Conservation (phyloP, 2,329 filamentous ascomycete species). For the Juglanconis oblonga region DNA sequence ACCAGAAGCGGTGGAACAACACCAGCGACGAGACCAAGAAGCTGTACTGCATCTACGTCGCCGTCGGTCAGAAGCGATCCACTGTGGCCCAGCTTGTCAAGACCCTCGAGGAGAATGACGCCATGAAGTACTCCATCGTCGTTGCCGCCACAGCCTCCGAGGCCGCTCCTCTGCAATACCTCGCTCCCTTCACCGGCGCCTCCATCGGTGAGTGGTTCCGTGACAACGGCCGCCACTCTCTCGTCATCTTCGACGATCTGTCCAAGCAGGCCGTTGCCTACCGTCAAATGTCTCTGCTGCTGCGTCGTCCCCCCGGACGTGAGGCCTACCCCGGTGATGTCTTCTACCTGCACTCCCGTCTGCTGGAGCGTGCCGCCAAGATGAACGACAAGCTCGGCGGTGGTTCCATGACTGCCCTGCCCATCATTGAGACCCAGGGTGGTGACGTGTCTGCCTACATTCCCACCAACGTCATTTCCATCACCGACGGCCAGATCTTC, state of each 20-base stretch:
- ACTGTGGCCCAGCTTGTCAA: slow-evolving; percentile 99
- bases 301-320: slow-evolving; percentile 96
- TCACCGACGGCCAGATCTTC: slow-evolving; percentile 99
- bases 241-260: slow-evolving; percentile 92
- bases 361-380: slow-evolving; percentile 99
- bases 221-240: slow-evolving; percentile 81
- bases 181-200: slow-evolving; percentile 85
- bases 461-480: slow-evolving; percentile 99
- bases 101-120: slow-evolving; percentile 99
- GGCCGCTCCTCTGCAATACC: slow-evolving; percentile 90
- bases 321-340: slow-evolving; percentile 99
- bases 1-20: slow-evolving; percentile 99
- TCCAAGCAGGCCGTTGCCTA: slow-evolving; percentile 92
- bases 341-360: slow-evolving; percentile 99
- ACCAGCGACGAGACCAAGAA: slow-evolving; percentile 88
- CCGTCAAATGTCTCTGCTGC: slow-evolving; percentile 97
- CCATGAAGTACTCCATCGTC: slow-evolving; percentile 96
- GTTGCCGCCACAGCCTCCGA: slow-evolving; percentile 97
- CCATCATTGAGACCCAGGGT: slow-evolving; percentile 99
- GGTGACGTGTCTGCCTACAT: slow-evolving; percentile 99
- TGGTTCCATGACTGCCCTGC: slow-evolving; percentile 95
- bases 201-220: slow-evolving; percentile 72
- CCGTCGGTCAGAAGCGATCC: slow-evolving; percentile 98
- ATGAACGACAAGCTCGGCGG: slow-evolving; percentile 93
- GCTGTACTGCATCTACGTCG: slow-evolving; percentile 99